These are phyloP conservation scores for Aspergillus sp. DNA, from an alignment of 2,329 filamentous ascomycete species.

Conservation along the genomic window DNA sequence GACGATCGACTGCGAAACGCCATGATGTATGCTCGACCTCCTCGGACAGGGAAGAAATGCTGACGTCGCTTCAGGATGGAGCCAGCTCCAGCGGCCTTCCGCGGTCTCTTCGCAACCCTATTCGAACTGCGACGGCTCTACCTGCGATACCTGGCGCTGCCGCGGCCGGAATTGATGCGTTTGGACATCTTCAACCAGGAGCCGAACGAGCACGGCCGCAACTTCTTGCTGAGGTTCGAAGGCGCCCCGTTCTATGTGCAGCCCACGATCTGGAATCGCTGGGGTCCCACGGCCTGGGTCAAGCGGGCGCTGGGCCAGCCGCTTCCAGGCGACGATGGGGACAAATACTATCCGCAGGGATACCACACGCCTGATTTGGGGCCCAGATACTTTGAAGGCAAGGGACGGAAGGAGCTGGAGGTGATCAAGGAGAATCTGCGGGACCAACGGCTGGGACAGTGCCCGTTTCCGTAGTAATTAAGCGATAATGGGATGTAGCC, in stretches of 20 bases:
- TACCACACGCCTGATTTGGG: constrained; percentile 51
- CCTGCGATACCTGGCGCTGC: constrained; percentile 51
- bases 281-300: constrained; percentile 48
- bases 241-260: constrained; percentile 57
- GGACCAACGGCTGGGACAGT: constrained; percentile 32
- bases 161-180: constrained; percentile 40
- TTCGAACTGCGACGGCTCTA: constrained; percentile 46
- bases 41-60: background rate
- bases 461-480: constrained; percentile 43
- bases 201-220: constrained; percentile 47
- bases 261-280: constrained; percentile 51
- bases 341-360: constrained; percentile 41
- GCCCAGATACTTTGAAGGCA: constrained; percentile 45
- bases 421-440: constrained; percentile 33
- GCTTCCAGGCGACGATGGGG: constrained; percentile 40
- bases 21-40: constrained; percentile 47
- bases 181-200: constrained; percentile 34
- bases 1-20: constrained; percentile 53
- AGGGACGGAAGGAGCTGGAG: constrained; percentile 32
- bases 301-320: constrained; percentile 36
- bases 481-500: too few relatives aligned
- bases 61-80: constrained; percentile 20
- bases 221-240: constrained; percentile 44
- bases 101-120: constrained; percentile 33
- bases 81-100: constrained; percentile 22